phyloP scores from a whole-genome alignment of 2,329 filamentous ascomycete species.

The Albifimbria verrucaria region DNA sequence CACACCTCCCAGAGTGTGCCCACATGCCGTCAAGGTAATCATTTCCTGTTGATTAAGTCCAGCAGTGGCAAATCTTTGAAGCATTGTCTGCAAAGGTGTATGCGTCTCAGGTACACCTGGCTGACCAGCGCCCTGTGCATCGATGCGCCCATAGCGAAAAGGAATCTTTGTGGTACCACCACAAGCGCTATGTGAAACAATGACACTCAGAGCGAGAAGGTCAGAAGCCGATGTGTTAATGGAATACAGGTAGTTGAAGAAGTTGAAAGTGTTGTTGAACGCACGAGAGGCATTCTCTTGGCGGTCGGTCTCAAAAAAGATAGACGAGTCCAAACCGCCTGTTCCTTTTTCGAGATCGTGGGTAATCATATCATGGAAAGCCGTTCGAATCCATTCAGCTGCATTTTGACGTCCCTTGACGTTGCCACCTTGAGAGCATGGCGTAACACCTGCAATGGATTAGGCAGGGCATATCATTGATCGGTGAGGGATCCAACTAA shows the following conservation, averaged over 20 bases:
- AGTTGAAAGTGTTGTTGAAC: constrained; percentile 28
- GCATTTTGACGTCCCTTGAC: constrained; percentile 15
- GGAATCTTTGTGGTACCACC: constrained; percentile 17
- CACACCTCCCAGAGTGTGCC: constrained; percentile 37
- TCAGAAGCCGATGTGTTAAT: not conserved
- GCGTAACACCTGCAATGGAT: constrained; percentile 10
- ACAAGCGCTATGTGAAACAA: constrained; percentile 39
- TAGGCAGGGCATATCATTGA: not conserved
- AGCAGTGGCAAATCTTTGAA: constrained; percentile 22
- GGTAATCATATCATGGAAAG: constrained; percentile 22
- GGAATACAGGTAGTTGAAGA: constrained; percentile 18
- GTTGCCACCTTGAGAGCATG: constrained; percentile 14
- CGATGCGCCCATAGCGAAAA: constrained; percentile 26
- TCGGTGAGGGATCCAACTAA: not conserved
- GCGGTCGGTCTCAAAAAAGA: constrained; percentile 19
- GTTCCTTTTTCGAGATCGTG: constrained; percentile 15
- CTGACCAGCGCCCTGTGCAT: constrained; percentile 24
- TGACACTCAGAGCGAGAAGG: constrained; percentile 15
- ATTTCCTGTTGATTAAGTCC: constrained; percentile 30
- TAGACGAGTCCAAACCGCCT: constrained; percentile 20
- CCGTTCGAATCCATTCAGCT: constrained; percentile 22
- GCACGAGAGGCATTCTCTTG: constrained; percentile 17
- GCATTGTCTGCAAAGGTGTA: constrained; percentile 21
- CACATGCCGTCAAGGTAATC: constrained; percentile 33
- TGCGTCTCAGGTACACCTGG: constrained; percentile 28